phyloP scores from a whole-genome alignment of 345 rosid genomes.

The Acer negundo region DNA sequence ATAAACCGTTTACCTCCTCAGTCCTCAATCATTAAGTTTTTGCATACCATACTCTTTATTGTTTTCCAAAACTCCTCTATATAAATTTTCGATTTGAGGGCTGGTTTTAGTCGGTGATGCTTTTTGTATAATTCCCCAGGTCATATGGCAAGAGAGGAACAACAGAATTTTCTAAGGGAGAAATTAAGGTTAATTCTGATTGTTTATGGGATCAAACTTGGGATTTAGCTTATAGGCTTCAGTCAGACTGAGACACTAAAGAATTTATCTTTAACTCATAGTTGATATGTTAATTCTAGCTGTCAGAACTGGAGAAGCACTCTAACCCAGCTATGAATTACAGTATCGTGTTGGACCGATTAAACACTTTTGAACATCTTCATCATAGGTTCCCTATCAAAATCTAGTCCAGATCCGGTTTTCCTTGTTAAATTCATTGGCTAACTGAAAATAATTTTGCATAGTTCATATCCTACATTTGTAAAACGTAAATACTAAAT shows the following conservation, averaged over 20 bases:
- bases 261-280: not conserved
- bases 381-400: not conserved
- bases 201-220: too few species aligned
- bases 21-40: too few species aligned
- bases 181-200: too few species aligned
- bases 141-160: too few species aligned
- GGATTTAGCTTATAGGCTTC: too few species aligned
- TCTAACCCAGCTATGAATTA: not conserved
- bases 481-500: not conserved
- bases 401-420: not conserved
- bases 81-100: not conserved
- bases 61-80: too few species aligned
- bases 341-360: not conserved
- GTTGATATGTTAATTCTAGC: not conserved
- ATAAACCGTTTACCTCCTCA: too few species aligned
- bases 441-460: not conserved
- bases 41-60: too few species aligned
- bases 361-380: not conserved
- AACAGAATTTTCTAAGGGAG: too few species aligned
- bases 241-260: too few species aligned
- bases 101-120: not conserved
- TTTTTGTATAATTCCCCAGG: too few species aligned
- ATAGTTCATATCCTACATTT: not conserved
- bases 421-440: too few species aligned
- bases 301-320: not conserved